These are phyloP conservation scores for Xylaria intraflava DNA, from an alignment of 495 filamentous ascomycete genomes.

Conservation along the genomic window DNA sequence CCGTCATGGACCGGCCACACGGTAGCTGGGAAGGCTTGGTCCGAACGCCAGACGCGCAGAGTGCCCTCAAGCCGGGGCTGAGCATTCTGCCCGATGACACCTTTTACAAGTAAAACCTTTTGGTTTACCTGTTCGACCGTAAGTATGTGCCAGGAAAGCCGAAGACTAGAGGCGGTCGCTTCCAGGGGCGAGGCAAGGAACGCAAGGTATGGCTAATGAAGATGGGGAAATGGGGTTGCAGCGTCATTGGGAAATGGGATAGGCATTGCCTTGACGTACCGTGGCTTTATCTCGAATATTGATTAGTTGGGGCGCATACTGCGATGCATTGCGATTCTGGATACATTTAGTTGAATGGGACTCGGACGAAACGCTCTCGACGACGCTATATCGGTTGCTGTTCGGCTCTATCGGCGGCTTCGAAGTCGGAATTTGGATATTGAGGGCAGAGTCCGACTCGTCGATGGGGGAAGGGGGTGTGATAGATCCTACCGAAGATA, in stretches of 20 bases:
- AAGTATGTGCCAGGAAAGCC: constrained; percentile 9
- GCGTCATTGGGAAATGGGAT: not conserved
- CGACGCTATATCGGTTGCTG: constrained; percentile 40
- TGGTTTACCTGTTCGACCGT: constrained; percentile 63
- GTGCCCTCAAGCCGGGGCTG: constrained; percentile 67
- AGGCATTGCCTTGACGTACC: constrained; percentile 46
- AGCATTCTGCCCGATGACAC: constrained; percentile 66
- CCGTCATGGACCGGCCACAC: constrained; percentile 80
- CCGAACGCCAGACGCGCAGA: constrained; percentile 70
- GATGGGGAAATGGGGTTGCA: not conserved
- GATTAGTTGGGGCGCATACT: constrained; percentile 68
- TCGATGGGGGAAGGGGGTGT: constrained; percentile 40
- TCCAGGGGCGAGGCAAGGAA: not conserved
- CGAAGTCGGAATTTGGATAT: constrained; percentile 42
- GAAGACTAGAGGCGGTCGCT: not conserved
- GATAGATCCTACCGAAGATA: constrained; percentile 41
- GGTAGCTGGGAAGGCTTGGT: constrained; percentile 74
- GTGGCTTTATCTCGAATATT: constrained; percentile 75
- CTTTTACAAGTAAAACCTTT: constrained; percentile 75
- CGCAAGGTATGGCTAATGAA: not conserved
- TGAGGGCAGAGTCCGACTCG: constrained; percentile 43
- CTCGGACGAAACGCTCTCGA: constrained; percentile 27
- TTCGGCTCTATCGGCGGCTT: constrained; percentile 39
- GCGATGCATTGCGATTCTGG: constrained; percentile 38
- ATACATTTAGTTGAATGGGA: constrained; percentile 9